Evolutionary conservation across 2,329 filamentous ascomycete species (phyloP).

Genomic region (Botrytis tulipae): DNA sequence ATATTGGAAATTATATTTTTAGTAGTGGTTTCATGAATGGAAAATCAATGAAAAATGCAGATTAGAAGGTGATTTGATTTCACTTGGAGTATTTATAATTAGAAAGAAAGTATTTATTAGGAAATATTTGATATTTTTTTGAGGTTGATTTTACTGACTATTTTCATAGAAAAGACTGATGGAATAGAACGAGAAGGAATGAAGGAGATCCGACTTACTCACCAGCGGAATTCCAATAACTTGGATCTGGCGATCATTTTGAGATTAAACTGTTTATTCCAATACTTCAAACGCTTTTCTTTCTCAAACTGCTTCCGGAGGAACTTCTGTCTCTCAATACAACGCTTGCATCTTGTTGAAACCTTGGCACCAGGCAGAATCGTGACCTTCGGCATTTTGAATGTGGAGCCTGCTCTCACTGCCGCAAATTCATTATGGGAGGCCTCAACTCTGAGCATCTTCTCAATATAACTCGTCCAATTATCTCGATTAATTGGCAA

Average conservation of each 20-base stretch:
- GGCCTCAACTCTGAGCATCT: not conserved
- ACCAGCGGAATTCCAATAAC: too few relatives aligned
- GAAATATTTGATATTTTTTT: not conserved
- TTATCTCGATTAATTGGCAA: accelerated
- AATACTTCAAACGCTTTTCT: accelerated
- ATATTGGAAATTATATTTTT: not conserved
- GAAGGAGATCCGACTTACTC: not conserved
- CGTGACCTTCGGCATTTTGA: not conserved
- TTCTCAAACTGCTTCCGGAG: accelerated
- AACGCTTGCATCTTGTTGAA: not conserved
- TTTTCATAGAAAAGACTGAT: not conserved
- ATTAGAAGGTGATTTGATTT: not conserved
- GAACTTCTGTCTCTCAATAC: accelerated
- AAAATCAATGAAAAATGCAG: not conserved
- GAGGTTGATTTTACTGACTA: not conserved
- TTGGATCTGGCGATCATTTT: not conserved
- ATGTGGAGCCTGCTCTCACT: not conserved
- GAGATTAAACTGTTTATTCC: accelerated
- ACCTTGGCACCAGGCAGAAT: not conserved
- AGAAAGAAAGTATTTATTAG: not conserved
- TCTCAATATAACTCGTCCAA: not conserved
- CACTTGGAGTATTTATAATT: not conserved
- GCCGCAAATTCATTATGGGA: not conserved
- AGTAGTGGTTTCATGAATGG: not conserved
- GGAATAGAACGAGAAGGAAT: not conserved